Evolutionary conservation across 2,329 filamentous ascomycete genomes (phyloP), one percentile per base, ranked within the genome.

Genomic region (Coniochaeta sp.): DNA sequence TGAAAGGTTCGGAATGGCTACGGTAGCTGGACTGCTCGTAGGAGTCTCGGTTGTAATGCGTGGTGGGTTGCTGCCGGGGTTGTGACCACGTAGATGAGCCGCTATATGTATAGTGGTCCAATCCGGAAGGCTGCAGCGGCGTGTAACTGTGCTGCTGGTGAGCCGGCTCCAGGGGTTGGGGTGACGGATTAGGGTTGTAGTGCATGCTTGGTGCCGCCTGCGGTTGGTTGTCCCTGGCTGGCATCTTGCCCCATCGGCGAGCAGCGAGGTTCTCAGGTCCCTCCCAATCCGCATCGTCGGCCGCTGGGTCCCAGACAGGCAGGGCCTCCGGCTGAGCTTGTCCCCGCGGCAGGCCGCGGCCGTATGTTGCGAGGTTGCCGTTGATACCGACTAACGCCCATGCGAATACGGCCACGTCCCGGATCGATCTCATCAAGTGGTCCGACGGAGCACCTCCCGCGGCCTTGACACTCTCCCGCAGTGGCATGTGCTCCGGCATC

Each of bases 341-440:
- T n/a, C 81, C 85, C 18, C 67, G 70, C 1, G 87, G 83, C 26
- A 71, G 74, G 3, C 87, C 86, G 4, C 73, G 74, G 45, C 80
- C 74, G 60, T 85, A 86, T 3, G 79, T 74, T 14, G 83, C 82
- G 51, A 92, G 69, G 35, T 82, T 85, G 14, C 86, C 86, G 64
- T 94, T 92, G 71, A 91, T 91, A 20, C 88, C 88, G 22, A 84
- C 82, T 10, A 92, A 70, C 1, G 85, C 86, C 89, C 89, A 95
- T 9, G 89, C 89, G 64, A 95, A 94, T n/a, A 94, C 86, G 1
- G 87, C 89, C 47, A 91, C 86, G 51, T 94, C 89, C 52, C 87
- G 83, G 57, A 95, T 95, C 3, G 85, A 86, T 51, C 79, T 77
- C 86, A 94, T 89, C 60, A 94, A 82, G 51, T 83, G 78, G 26